Evolutionary conservation across 2,329 filamentous ascomycete genomes (phyloP).

Genomic region (Aspergillus fischeri): DNA sequence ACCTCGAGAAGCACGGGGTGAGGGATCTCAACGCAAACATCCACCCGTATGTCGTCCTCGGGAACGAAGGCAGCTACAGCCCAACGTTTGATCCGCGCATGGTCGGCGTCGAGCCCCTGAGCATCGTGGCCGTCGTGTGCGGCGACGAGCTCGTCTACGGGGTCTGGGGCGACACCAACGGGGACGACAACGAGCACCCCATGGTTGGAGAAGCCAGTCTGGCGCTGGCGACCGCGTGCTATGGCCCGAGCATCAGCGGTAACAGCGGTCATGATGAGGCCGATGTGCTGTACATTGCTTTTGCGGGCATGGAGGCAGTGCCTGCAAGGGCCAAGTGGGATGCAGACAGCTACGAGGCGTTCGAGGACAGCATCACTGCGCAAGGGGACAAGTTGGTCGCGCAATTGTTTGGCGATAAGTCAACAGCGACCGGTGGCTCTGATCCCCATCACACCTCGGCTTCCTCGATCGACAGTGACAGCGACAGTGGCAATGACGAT

Average conservation of each 20-base stretch:
- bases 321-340: constrained; percentile 3
- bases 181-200: constrained; percentile 1
- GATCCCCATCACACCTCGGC: neutral
- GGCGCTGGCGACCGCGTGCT: constrained; percentile 7
- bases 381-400: constrained; percentile 3
- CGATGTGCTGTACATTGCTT: constrained; percentile 10
- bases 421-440: no score
- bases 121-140: constrained; percentile 8
- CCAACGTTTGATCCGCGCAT: constrained; percentile 3
- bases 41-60: constrained; percentile 24
- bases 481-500: no score
- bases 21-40: constrained; percentile 21
- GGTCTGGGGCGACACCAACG: constrained; percentile 8
- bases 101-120: constrained; percentile 2
- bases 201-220: constrained; percentile 7
- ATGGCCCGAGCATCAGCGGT: neutral
- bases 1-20: constrained; percentile 9
- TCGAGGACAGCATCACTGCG: constrained; percentile 1
- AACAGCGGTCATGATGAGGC: neutral
- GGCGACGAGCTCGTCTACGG: constrained; percentile 6
- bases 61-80: constrained; percentile 11
- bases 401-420: neutral
- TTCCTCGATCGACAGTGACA: neutral
- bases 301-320: constrained; percentile 2
- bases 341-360: constrained; percentile 2